Base-by-base conservation (phyloP, 2,329 filamentous ascomycete species). In the Ophiostoma populinum region DNA sequence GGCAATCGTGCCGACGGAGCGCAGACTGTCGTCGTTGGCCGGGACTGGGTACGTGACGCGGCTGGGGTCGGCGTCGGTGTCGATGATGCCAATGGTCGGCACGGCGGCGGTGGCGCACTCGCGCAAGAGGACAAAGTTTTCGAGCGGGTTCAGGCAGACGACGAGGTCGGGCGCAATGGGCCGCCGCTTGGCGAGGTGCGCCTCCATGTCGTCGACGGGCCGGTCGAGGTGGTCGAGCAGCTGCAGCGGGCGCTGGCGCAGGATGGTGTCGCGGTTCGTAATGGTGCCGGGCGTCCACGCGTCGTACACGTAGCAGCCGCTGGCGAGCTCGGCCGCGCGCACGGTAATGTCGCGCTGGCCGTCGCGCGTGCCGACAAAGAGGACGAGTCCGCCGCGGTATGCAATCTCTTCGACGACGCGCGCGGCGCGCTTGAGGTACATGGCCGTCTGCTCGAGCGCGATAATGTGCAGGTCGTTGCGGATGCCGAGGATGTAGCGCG, bases 21-120 rank as follows among this genome's bases (percentile, higher is more conserved):
- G 78, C 45, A 93, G 57, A 70, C 85, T 85, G 64, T 98, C 90
- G 51, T 98, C 90, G 54, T 98, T 98, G 34, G 83, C 83, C 2
- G 90, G 90, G 46, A 98, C 94, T 11, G 81, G 80, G 52, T 98
- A 98, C 4, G 90, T 95, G 34, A 95, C 85, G 72, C 81, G 87
- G 1, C 82, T 82, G 1, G 90, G 82, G 55, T 95, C 80, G 3
- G 75, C 77, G 55, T 98, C 80, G 1, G 90, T 95, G 55, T 98
- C 90, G 45, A 95, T 79, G 39, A 98, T 67, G 31, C 87, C 90
- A 49, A 98, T 90, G 0, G 90, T 95, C 1, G 90, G 90, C 38
- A 98, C 80, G 49, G 78, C 81, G 52, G 82, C 78, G 39, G 85
- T 54, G 0, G 79, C 81, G 54, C 90, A 95, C 62, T 98, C 90